Evolutionary conservation across 2,329 filamentous ascomycete species (phyloP), one percentile per base, ranked within the genome.

Genomic region (Hymenoscyphus occultus): DNA sequence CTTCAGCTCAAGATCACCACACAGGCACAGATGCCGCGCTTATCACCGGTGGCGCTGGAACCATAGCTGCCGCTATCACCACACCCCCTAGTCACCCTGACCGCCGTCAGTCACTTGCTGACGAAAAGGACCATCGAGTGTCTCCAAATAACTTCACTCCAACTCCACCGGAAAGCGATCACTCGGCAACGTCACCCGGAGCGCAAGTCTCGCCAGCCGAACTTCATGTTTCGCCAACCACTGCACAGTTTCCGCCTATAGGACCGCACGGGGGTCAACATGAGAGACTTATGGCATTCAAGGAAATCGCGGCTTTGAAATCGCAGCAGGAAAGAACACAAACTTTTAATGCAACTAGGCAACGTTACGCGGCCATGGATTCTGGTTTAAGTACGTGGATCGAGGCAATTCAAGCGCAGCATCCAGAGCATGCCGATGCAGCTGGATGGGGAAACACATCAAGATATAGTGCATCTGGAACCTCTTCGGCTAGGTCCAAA

Each of bases 281-380:
- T 28, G 63, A 61, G 12, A 71, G 65, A 35, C 63, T 74, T 16
- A 45, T 73, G 4, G 61, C 65, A 12, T 93, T 96, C 77, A 86
- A 88, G 60, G 90, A 96, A 65, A 96, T 97, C 67, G 82, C 92
- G 71, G 86, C 85, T 9, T 82, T 95, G 60, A 82, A 84, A 16
- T 86, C 84, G 1, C 77, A 87, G 0, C 76, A 82, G 14, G 88
- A 95, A 69, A 87, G 93, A 22, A 90, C 95, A 66, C 80, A 83
- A 56, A 88, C 87, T 14, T 96, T 91, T 75, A 85, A 91, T 65
- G 85, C 89, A 65, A 90, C 90, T 0, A 85, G 92, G 56, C 79
- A 85, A 16, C 84, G 90, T 57, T 92, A 93, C 75, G 88, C 90
- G 0, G 76, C 79, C 13, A 86, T 90, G 74, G 87, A 97, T 65